Base-by-base conservation (phyloP, 768 basidiomycete genomes). In the Amyloporia xantha region DNA sequence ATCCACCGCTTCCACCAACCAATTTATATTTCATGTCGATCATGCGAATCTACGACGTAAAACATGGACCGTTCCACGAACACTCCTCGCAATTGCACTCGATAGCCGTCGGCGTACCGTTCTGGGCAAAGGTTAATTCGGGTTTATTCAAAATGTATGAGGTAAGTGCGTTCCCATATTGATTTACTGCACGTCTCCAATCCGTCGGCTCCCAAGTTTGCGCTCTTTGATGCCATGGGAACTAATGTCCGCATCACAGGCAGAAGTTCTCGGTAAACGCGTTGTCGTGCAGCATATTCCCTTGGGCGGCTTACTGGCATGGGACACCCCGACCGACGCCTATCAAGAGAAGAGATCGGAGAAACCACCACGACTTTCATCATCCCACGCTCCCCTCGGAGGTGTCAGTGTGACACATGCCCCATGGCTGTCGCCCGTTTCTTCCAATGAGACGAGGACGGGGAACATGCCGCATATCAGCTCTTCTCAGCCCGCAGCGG, bases 121-220 rank as follows among this genome's bases (percentile, higher is more conserved):
- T 77, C 54, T 99, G 91, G 91, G 71, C 69, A 40, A 99, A 97
- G 67, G 91, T 92, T 30, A 88, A 92, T 66, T 77, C 77, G 28
- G 93, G 96, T 5, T 63, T 98, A 48, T 80, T 91, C 64, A 96
- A 95, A 70, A 97, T 99, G 95, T 98, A 95, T 64, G 81, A 91
- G 72, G 88, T 81, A 59, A 62, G 75, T 57, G 3, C 17, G 13
- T 20, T 25, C 28, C 39, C n/a, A 35, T 20, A 40, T 40, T 24
- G 2, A 21, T 33, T 33, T 25, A 39, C n/a, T n/a, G n/a, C n/a
- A 9, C 20, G 6, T 38, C 27, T 28, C 47, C 35, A 25, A 30
- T 24, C 9, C 24, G 6, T 28, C 24, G 17, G n/a, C 28, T 28
- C 42, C 26, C 42, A 28, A 7, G 30, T 26, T 10, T 5, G 40